phyloP scores from a whole-genome alignment of 2,329 filamentous ascomycete genomes.

The Aureobasidium lini region DNA sequence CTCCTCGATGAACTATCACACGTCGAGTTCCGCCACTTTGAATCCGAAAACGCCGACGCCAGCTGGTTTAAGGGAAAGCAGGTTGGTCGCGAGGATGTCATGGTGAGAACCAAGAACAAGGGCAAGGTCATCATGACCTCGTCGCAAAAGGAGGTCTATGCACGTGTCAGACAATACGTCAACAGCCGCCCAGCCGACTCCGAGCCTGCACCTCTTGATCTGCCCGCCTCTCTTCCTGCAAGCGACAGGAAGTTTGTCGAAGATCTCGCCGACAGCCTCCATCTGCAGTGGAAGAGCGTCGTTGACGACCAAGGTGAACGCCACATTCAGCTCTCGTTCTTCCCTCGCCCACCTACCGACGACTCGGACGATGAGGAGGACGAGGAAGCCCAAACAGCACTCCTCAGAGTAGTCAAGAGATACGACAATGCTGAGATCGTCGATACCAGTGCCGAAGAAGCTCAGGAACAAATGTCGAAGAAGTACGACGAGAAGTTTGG shows the following conservation, averaged over 20 bases:
- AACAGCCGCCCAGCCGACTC: slow-evolving; percentile 54
- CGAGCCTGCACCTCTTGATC: slow-evolving; percentile 54
- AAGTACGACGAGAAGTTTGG: slow-evolving; percentile 87
- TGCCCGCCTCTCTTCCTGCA: slow-evolving; percentile 66
- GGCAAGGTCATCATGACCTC: slow-evolving; percentile 68
- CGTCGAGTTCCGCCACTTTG: slow-evolving; percentile 88
- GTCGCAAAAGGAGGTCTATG: slow-evolving; percentile 73
- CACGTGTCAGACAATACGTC: slow-evolving; percentile 74
- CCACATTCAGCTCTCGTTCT: slow-evolving; percentile 58
- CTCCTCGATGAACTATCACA: slow-evolving; percentile 79
- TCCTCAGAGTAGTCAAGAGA: slow-evolving; percentile 75
- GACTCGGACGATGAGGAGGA: slow-evolving; percentile 64
- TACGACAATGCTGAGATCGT: slow-evolving; percentile 87
- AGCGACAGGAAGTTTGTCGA: slow-evolving; percentile 90
- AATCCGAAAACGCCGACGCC: slow-evolving; percentile 78
- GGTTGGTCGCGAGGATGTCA: slow-evolving; percentile 59
- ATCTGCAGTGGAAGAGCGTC: slow-evolving; percentile 57
- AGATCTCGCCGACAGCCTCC: slow-evolving; percentile 66
- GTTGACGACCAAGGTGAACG: slow-evolving; percentile 58
- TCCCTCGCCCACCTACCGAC: slow-evolving; percentile 40
- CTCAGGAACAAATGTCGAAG: slow-evolving; percentile 67
- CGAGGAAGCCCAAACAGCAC: slow-evolving; percentile 74
- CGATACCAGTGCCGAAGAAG: slow-evolving; percentile 71
- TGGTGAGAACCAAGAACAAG: slow-evolving; percentile 52
- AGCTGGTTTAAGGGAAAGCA: slow-evolving; percentile 89